Conservation (phyloP, 192 early-diverging fungal genomes). For the Entomortierella lignicola region DNA sequence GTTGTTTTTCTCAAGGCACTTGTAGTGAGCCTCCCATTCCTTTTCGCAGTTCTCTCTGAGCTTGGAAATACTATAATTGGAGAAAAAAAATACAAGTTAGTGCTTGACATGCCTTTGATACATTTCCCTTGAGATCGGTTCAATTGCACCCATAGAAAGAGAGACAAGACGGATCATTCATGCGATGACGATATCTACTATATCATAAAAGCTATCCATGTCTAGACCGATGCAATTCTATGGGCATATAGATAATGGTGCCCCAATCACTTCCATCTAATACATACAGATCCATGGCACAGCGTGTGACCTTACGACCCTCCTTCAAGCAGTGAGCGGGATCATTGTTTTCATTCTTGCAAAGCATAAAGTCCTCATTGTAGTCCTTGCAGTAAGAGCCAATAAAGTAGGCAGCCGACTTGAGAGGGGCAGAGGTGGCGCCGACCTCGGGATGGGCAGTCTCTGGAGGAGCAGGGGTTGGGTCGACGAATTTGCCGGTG, state of each 20-base stretch:
- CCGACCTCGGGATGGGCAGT: conserved; percentile 89
- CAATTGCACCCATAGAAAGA: too few species aligned
- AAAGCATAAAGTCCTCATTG: conserved; percentile 97
- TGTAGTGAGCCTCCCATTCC: conserved; percentile 91
- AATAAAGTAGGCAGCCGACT: conserved; percentile 94
- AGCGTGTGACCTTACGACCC: conserved; percentile 95
- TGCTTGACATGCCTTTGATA: not conserved
- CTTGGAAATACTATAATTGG: conserved; percentile 75
- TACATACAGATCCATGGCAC: conserved; percentile 85
- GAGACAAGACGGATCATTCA: too few species aligned
- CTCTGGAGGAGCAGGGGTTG: conserved; percentile 78
- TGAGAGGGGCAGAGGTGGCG: conserved; percentile 89
- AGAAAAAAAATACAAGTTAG: not conserved
- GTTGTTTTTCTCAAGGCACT: conserved; percentile 93
- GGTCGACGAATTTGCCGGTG: conserved; percentile 75
- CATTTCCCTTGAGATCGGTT: not conserved
- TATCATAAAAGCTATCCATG: too few species aligned
- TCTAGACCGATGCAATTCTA: too few species aligned
- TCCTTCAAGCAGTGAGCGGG: conserved; percentile 94
- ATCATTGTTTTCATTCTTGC: conserved; percentile 92
- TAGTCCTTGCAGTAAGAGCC: conserved; percentile 90
- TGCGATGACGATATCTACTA: too few species aligned
- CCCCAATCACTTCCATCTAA: not conserved
- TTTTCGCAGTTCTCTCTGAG: conserved; percentile 89
- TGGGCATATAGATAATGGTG: too few species aligned